Evolutionary conservation across 371 early-diverging fungal genomes (phyloP).

Genomic region (Rhizopus delemar): DNA sequence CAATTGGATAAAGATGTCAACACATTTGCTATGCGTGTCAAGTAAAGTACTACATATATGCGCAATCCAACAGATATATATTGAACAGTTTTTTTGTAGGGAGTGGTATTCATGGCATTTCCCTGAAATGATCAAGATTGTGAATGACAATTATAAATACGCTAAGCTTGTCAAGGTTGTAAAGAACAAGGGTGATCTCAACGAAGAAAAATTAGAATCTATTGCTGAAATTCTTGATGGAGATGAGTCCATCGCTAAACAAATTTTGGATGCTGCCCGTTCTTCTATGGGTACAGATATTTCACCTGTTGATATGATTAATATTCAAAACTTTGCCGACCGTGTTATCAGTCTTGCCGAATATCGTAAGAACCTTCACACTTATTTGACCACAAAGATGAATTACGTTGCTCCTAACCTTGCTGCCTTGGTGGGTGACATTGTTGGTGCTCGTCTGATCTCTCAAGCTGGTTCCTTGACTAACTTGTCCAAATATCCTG

Average conservation of each 20-base stretch:
- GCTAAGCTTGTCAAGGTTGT: constrained; percentile 87
- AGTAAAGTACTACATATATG: constrained; percentile 6
- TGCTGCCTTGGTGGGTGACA: constrained; percentile 95
- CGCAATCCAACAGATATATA: constrained; percentile 25
- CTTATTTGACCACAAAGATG: constrained; percentile 95
- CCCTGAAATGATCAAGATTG: constrained; percentile 96
- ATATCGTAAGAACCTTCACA: constrained; percentile 88
- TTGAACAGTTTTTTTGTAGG: constrained; percentile 37
- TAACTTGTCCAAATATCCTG: constrained; percentile 96
- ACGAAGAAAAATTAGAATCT: constrained; percentile 72
- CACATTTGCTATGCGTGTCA: constrained; percentile 87
- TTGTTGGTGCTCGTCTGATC: constrained; percentile 95
- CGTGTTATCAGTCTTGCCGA: constrained; percentile 91
- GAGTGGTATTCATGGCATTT: constrained; percentile 99
- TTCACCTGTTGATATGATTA: constrained; percentile 89
- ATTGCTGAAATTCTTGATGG: constrained; percentile 77
- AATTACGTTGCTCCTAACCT: constrained; percentile 97
- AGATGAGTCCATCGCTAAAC: constrained; percentile 66
- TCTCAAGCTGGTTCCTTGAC: constrained; percentile 96
- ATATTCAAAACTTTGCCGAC: constrained; percentile 92
- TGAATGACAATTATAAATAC: constrained; percentile 89
- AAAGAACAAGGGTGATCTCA: constrained; percentile 85
- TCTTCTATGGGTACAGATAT: constrained; percentile 96
- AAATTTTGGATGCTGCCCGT: constrained; percentile 91
- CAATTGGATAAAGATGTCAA: constrained; percentile 96